Evolutionary conservation across 106 monocot genomes (phyloP), one percentile per base, ranked within the genome.

Genomic region (Acorus gramineus): DNA sequence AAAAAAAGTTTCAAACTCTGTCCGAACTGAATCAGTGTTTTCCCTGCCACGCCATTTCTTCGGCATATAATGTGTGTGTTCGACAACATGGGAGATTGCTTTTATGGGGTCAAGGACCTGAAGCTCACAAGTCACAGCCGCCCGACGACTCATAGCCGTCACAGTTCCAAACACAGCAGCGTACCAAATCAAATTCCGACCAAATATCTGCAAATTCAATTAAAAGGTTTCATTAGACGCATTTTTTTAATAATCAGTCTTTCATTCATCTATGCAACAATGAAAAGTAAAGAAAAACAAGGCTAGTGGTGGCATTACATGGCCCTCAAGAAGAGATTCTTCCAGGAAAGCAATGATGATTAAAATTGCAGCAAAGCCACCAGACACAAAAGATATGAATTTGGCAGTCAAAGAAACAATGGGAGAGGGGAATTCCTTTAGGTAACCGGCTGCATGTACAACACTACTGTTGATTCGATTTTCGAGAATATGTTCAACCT

Each of bases 361-460:
- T 47, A 98, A 63, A 61, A 89, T 66, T 14, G 92, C 98, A 63
- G 92, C 98, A 66, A 98, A 84, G 42, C 98, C 98, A 58, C 98
- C 92, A 56, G 83, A 98, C 8, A 98, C 92, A 66, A 98, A 98
- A 51, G 88, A 88, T 49, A 92, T 81, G 60, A 98, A 92, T 72
- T 92, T 92, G 57, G 92, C 92, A 71, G 92, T 72, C 13, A 83
- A 83, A 52, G 92, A 79, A 63, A 98, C 73, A 52, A 98, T 79
- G 61, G 92, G 98, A 49, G 98, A 85, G 58, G 98, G 98, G 64
- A 98, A 98, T 73, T 98, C 92, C 77, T 89, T 98, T 62, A 98
- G 63, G 67, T 89, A 98, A 71, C 81, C 83, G 55, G 83, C 85
- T 43, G 98, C 85, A 74, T 83, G 83, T 3, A 64, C 75, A 8